A percentile compares a stretch with the other conserved stretches of the same genome.
Conservation (phyloP, 805 yeast genomes). For the Nakazawaea populi region DNA sequence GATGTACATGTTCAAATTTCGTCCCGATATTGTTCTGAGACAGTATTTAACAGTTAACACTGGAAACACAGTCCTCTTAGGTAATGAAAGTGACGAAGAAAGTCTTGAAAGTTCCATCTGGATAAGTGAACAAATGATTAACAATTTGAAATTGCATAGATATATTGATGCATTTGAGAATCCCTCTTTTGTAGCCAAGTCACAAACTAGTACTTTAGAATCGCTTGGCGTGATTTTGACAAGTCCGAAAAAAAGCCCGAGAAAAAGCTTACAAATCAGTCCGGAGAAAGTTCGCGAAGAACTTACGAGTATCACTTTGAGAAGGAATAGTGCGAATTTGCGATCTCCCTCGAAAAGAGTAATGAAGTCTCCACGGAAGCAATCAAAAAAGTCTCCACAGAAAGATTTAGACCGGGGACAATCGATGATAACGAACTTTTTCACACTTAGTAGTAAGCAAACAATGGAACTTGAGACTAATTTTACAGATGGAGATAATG, state of each 20-base stretch:
- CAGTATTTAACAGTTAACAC: neutral
- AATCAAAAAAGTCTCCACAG: neutral
- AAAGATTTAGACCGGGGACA: neutral
- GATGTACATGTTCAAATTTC: constrained; percentile 3
- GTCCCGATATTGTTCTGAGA: neutral
- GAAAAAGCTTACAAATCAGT: neutral
- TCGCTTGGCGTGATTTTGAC: neutral
- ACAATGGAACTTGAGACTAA: neutral
- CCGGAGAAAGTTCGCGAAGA: too few species aligned
- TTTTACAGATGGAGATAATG: neutral
- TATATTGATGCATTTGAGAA: neutral
- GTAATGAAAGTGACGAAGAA: too few species aligned
- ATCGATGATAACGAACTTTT: neutral
- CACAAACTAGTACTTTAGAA: neutral
- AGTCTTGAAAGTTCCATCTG: neutral
- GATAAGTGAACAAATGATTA: neutral
- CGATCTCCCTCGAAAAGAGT: neutral
- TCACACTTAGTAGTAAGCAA: neutral
- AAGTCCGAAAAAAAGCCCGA: neutral
- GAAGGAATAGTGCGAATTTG: neutral
- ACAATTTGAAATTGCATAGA: neutral
- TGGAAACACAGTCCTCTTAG: neutral
- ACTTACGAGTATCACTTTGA: neutral
- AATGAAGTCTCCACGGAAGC: constrained; percentile 1
- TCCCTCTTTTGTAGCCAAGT: neutral